These are phyloP conservation scores for Lasiosphaeria miniovina DNA, from an alignment of 495 filamentous ascomycete genomes.

Conservation along the genomic window DNA sequence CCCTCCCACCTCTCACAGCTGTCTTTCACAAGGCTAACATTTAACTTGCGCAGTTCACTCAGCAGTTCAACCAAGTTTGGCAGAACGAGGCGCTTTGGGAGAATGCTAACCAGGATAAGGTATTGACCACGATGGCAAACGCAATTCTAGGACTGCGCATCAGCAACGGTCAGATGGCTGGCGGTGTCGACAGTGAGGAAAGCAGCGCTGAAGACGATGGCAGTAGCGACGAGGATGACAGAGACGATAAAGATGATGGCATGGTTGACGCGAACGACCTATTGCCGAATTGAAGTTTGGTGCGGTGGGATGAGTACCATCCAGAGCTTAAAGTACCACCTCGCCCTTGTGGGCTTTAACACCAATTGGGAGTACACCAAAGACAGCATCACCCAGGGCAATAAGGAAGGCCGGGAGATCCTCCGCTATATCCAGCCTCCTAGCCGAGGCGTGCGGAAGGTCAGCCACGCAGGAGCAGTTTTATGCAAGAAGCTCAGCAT, in stretches of 20 bases:
- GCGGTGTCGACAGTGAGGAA: slow-evolving; percentile 4
- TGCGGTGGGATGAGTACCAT: not conserved
- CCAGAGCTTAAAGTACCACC: not conserved
- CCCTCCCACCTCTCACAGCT: slow-evolving; percentile 6
- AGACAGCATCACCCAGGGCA: not conserved
- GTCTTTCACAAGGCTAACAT: slow-evolving; percentile 9
- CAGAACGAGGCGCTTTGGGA: slow-evolving; percentile 8
- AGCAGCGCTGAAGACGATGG: slow-evolving; percentile 6
- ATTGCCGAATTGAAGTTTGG: not conserved
- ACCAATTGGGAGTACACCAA: not conserved
- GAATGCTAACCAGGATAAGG: slow-evolving; percentile 7
- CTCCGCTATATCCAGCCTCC: not conserved
- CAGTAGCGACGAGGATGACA: slow-evolving; percentile 5
- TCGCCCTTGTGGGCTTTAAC: not conserved
- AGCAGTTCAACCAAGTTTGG: slow-evolving; percentile 8
- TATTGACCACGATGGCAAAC: slow-evolving; percentile 6
- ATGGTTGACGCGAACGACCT: slow-evolving; percentile 6
- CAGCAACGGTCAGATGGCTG: not conserved
- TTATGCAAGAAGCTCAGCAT: not conserved
- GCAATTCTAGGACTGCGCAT: slow-evolving; percentile 6
- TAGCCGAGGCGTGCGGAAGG: not conserved
- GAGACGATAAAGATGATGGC: slow-evolving; percentile 3
- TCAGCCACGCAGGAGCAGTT: not conserved
- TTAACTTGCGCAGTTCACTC: slow-evolving; percentile 9
- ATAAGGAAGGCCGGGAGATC: not conserved